phyloP scores from a whole-genome alignment of 2,329 filamentous ascomycete species.

The Aspergillus transmontanensis region DNA sequence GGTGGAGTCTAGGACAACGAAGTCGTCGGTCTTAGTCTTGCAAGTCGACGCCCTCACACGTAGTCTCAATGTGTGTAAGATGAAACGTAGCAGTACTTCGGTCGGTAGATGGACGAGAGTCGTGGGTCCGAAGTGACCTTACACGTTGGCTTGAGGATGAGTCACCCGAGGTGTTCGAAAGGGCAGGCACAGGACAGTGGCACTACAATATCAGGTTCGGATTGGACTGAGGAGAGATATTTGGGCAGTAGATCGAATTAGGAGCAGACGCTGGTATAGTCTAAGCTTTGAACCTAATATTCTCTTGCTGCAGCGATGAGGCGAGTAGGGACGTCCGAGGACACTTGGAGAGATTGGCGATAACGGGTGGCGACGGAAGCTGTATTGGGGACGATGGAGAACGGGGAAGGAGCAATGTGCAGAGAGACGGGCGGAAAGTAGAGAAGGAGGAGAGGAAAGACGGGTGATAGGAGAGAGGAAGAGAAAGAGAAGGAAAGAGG shows the following conservation, averaged over 20 bases:
- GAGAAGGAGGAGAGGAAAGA: slow-evolving; percentile 17
- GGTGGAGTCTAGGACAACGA: slow-evolving; percentile 19
- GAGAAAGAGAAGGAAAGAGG: slow-evolving; percentile 21
- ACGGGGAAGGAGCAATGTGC: slow-evolving; percentile 14
- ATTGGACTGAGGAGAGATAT: slow-evolving; percentile 4
- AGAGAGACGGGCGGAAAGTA: slow-evolving; percentile 14
- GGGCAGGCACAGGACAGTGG: slow-evolving; percentile 15
- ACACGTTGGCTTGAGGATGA: slow-evolving; percentile 21
- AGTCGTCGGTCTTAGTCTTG: slow-evolving; percentile 14
- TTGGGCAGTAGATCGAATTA: slow-evolving; percentile 18
- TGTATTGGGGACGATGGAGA: slow-evolving; percentile 6
- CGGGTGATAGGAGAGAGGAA: slow-evolving; percentile 18
- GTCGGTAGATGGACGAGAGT: slow-evolving; percentile 7
- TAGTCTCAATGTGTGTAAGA: slow-evolving; percentile 12
- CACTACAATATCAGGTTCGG: slow-evolving; percentile 10
- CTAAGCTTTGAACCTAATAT: slow-evolving; percentile 12
- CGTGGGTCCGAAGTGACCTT: slow-evolving; percentile 22
- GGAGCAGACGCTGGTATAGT: slow-evolving; percentile 10
- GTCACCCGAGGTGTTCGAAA: slow-evolving; percentile 26
- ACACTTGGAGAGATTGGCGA: slow-evolving; percentile 10
- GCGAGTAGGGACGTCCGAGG: slow-evolving; percentile 6
- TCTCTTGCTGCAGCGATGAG: slow-evolving; percentile 12
- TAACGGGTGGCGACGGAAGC: slow-evolving; percentile 9
- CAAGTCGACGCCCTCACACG: slow-evolving; percentile 17
- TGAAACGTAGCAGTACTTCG: slow-evolving; percentile 21